Evolutionary conservation across 2,329 filamentous ascomycete species (phyloP), one percentile per base, ranked within the genome.

Genomic region (Neoscytalidium dimidiatum): DNA sequence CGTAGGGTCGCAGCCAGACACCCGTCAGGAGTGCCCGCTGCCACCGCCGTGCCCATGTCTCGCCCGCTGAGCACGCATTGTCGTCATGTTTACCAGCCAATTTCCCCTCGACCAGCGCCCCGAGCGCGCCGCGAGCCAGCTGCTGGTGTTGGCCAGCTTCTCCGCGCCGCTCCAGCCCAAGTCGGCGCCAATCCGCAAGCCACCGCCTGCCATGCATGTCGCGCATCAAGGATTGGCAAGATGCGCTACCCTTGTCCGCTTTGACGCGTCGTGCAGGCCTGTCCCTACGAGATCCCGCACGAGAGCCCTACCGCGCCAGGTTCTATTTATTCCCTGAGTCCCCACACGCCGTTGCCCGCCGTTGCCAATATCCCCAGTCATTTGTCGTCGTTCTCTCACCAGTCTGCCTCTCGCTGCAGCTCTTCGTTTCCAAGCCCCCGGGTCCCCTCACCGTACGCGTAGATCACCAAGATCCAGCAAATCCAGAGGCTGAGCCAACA

Each of bases 311-410:
- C 52, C 63, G 33, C 33, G 23, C 60, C 52, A 17, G 53, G 43
- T 64, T 43, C 63, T 64, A 64, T 64, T 64, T 64, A 58, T 64
- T 33, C 44, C 46, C n/a, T 31, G 31, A 35, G 26, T 64, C 63
- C 63, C 63, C 53, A 64, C 51, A 48, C 51, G 61, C 53, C 53
- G 53, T 58, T 58, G 53, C 53, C 53, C 38, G 44, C 60, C 48
- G 31, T 52, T 51, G 60, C 26, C 60, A 48, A 35, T 35, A 35
- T 26, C 44, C 58, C 44, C 46, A 28, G 29, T 62, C 44, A 51
- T 38, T 49, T 29, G 58, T 38, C 29, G 58, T 38, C 44, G 8
- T 41, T 51, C 31, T 58, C 43, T 58, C 51, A 23, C 13, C 26
- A 21, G 19, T 38, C 43, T 61, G 41, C 57, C 57, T 41, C 48